Percentiles rank a stretch among this genome's conserved stretches.
Evolutionary conservation across 768 basidiomycete genomes (phyloP).

Genomic region (Russula emetica): DNA sequence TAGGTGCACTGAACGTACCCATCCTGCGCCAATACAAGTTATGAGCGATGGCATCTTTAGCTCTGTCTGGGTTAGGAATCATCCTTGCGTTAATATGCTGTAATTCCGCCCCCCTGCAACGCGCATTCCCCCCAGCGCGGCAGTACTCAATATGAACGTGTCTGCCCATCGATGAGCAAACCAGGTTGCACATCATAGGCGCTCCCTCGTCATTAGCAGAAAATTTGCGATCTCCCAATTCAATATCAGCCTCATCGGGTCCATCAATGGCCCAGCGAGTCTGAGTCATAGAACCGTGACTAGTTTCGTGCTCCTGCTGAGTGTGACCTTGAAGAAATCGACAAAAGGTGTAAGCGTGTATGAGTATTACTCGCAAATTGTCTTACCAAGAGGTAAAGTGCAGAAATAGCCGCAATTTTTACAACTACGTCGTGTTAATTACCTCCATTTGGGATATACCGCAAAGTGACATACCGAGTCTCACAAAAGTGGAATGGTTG

Average conservation of each 20-base stretch:
- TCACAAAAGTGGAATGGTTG: constrained; percentile 54
- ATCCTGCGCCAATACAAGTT: constrained; percentile 52
- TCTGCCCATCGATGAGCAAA: constrained; percentile 54
- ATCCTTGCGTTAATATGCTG: constrained; percentile 46
- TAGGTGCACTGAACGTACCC: constrained; percentile 37
- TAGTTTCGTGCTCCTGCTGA: constrained; percentile 58
- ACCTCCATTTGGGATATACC: not conserved
- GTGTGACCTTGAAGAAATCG: constrained; percentile 43
- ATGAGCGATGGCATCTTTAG: constrained; percentile 55
- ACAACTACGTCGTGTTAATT: constrained; percentile 39
- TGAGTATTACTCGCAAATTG: not conserved
- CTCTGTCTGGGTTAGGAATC: constrained; percentile 42
- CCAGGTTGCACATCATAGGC: constrained; percentile 58
- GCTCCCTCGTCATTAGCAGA: constrained; percentile 52
- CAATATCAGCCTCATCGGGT: constrained; percentile 45
- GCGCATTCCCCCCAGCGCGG: constrained; percentile 35
- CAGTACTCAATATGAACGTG: constrained; percentile 58
- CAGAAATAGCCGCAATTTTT: constrained; percentile 55
- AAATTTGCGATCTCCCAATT: constrained; percentile 54
- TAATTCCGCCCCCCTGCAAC: constrained; percentile 41
- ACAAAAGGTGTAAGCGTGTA: no score
- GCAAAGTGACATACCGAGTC: constrained; percentile 35
- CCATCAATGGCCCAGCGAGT: constrained; percentile 56
- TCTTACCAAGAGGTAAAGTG: constrained; percentile 49
- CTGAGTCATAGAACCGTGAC: constrained; percentile 59